phyloP scores from a whole-genome alignment of 2,329 filamentous ascomycete species.

The Amauroascus verrucosus region DNA sequence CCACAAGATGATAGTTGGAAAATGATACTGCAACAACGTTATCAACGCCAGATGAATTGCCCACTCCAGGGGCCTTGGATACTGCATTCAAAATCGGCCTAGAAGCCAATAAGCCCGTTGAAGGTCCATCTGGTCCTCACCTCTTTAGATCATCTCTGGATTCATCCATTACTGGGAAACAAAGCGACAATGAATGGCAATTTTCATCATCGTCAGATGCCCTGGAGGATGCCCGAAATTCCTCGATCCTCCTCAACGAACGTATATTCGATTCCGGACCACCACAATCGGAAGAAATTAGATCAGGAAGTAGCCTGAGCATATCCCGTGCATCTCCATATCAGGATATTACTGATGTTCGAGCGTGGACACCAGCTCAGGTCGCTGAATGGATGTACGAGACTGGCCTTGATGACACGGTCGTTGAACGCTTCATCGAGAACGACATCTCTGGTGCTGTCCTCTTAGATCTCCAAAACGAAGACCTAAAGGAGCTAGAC shows the following conservation, averaged over 20 bases:
- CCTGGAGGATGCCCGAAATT: slow-evolving; percentile 15
- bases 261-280: slow-evolving; percentile 45
- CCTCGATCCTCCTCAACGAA: slow-evolving; percentile 9
- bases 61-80: slow-evolving; percentile 61
- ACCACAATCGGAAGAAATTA: slow-evolving; percentile 3
- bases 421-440: slow-evolving; percentile 74
- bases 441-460: slow-evolving; percentile 90
- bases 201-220: slow-evolving; percentile 15
- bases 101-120: slow-evolving; percentile 49
- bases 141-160: slow-evolving; percentile 58
- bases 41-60: slow-evolving; percentile 74
- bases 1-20: slow-evolving; percentile 19
- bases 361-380: slow-evolving; percentile 26
- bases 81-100: slow-evolving; percentile 52
- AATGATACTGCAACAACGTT: slow-evolving; percentile 69
- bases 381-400: slow-evolving; percentile 67
- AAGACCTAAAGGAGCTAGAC: slow-evolving; percentile 58
- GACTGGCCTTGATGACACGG: slow-evolving; percentile 62
- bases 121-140: slow-evolving; percentile 81
- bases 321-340: slow-evolving; percentile 21
- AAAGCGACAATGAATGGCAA: slow-evolving; percentile 14
- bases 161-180: slow-evolving; percentile 15
- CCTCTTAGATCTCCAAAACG: slow-evolving; percentile 80
- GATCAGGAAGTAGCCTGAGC: slow-evolving; percentile 14
- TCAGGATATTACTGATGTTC: slow-evolving; percentile 24